Evolutionary conservation across 768 basidiomycete species (phyloP).

Genomic region (Tricholoma bakamatsutake): DNA sequence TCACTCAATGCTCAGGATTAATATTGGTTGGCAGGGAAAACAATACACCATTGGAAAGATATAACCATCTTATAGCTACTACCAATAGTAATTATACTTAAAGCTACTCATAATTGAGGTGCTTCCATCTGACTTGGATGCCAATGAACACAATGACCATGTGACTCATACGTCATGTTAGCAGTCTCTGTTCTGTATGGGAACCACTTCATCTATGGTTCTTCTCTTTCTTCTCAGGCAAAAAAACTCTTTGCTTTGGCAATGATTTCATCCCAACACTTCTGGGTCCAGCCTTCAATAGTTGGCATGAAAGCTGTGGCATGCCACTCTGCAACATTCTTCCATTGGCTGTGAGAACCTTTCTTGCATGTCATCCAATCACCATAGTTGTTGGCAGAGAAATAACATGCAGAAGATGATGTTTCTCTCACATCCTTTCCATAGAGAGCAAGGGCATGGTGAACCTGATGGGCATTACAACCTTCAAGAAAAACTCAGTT

Average conservation of each 20-base stretch:
- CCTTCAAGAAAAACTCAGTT: too few relatives aligned
- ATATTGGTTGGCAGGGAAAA: neutral
- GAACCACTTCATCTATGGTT: neutral
- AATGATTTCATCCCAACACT: neutral
- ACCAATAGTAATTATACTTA: too few relatives aligned
- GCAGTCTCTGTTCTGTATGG: neutral
- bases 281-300: neutral
- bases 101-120: too few relatives aligned
- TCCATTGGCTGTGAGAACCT: neutral
- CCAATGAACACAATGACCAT: neutral
- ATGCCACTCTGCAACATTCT: neutral
- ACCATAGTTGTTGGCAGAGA: neutral
- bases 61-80: too few relatives aligned
- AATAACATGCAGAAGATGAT: neutral
- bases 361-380: neutral
- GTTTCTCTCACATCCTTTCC: neutral
- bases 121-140: neutral
- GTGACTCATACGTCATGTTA: too few relatives aligned
- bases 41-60: neutral
- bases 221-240: neutral
- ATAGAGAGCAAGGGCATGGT: neutral
- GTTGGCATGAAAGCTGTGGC: neutral
- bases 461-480: neutral
- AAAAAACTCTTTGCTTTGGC: neutral
- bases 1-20: neutral